A percentile compares a stretch with the other conserved stretches of the same genome.
Evolutionary conservation across 2,329 filamentous ascomycete genomes (phyloP).

Genomic region (Knufia petricola): DNA sequence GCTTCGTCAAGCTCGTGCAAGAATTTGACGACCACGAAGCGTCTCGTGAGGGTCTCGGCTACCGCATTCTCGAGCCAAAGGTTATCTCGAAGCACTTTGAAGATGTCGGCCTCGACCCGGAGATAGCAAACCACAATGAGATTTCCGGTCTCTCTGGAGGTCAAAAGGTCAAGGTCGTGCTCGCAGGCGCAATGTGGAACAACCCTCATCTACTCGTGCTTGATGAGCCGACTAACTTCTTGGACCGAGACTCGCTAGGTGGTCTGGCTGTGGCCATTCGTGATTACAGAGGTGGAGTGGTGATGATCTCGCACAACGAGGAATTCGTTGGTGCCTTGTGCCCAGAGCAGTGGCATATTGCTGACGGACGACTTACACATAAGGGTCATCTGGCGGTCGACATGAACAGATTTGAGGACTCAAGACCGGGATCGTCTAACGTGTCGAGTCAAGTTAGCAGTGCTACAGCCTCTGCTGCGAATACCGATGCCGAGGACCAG

Average conservation of each 20-base stretch:
- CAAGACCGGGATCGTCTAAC: slow-evolving; percentile 52
- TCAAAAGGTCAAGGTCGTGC: slow-evolving; percentile 97
- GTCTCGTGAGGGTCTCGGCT: slow-evolving; percentile 94
- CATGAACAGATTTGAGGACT: slow-evolving; percentile 81
- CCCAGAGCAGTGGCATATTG: slow-evolving; percentile 92
- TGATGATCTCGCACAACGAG: slow-evolving; percentile 99
- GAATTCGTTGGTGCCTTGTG: slow-evolving; percentile 95
- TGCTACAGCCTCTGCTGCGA: slow-evolving; percentile 55
- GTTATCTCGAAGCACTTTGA: slow-evolving; percentile 98
- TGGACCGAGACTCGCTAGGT: slow-evolving; percentile 94
- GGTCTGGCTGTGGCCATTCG: slow-evolving; percentile 95
- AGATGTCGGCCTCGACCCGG: slow-evolving; percentile 87
- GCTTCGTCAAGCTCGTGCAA: slow-evolving; percentile 88
- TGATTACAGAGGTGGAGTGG: slow-evolving; percentile 95
- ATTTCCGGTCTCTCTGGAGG: slow-evolving; percentile 93
- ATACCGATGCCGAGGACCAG: slow-evolving; percentile 75
- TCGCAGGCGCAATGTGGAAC: slow-evolving; percentile 96
- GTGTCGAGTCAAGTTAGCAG: slow-evolving; percentile 46
- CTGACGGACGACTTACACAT: slow-evolving; percentile 75
- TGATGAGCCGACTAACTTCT: slow-evolving; percentile 98
- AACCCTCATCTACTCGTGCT: slow-evolving; percentile 95
- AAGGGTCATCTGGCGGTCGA: slow-evolving; percentile 66
- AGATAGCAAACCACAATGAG: slow-evolving; percentile 98
- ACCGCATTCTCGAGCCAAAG: slow-evolving; percentile 83
- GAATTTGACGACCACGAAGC: slow-evolving; percentile 99